phyloP scores from a whole-genome alignment of 257 asterid genomes.

The Solanum chiquidenum region DNA sequence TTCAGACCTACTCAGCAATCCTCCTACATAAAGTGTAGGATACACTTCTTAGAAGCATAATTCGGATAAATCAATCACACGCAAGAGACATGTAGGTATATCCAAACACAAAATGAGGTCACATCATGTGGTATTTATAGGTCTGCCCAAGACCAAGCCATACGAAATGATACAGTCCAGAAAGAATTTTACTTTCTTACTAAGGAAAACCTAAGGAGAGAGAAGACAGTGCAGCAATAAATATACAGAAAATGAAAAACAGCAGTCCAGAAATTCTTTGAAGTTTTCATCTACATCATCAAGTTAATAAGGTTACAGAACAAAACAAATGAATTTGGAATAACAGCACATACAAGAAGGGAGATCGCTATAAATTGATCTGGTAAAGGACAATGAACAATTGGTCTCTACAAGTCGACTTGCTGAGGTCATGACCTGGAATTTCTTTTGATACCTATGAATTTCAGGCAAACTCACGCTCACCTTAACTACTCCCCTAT shows the following conservation, averaged over 20 bases:
- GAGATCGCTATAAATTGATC: neutral
- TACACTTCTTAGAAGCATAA: neutral
- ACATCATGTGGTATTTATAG: neutral
- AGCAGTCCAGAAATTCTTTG: neutral
- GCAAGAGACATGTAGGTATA: neutral
- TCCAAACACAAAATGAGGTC: neutral
- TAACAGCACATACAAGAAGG: neutral
- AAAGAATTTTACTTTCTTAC: neutral
- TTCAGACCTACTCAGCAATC: neutral
- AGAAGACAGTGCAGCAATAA: neutral
- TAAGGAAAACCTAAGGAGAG: neutral
- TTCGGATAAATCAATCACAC: neutral
- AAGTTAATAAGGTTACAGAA: neutral
- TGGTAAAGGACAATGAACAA: neutral
- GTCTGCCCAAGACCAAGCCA: neutral
- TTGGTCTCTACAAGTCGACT: neutral
- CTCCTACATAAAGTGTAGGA: neutral
- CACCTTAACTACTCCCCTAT: neutral
- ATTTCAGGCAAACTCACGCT: neutral
- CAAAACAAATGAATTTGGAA: neutral
- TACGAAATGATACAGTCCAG: neutral
- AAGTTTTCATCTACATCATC: neutral
- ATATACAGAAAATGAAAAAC: neutral
- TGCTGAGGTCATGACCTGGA: neutral
- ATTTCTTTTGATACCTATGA: neutral